These are phyloP conservation scores for Podospora sp. DNA, from an alignment of 495 filamentous ascomycete genomes.

Conservation along the genomic window DNA sequence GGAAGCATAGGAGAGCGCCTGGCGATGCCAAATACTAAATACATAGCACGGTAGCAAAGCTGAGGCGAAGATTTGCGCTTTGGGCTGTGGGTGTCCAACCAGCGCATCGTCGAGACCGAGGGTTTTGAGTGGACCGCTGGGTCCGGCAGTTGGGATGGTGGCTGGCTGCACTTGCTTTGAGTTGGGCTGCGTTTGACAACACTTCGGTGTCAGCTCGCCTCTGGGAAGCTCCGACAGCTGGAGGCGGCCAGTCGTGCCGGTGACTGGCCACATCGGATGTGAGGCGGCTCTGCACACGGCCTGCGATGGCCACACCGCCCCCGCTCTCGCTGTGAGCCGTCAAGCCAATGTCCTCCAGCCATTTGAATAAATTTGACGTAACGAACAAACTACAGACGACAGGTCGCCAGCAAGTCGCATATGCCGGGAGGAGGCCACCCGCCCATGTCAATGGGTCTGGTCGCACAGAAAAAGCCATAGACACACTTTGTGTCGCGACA, in stretches of 20 bases:
- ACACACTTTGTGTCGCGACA: background rate
- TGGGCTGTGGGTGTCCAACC: background rate
- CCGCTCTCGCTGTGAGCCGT: background rate
- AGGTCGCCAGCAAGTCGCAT: background rate
- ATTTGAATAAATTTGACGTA: slow-evolving; percentile 9
- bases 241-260: background rate
- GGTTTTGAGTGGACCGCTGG: background rate
- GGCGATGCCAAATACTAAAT: background rate
- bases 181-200: background rate
- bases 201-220: slow-evolving; percentile 10
- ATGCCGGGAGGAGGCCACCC: background rate
- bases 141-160: background rate
- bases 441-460: background rate
- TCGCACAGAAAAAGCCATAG: background rate
- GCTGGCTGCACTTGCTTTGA: slow-evolving; percentile 4
- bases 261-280: background rate
- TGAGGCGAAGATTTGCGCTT: background rate
- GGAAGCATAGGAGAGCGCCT: background rate
- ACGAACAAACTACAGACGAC: background rate
- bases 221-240: background rate
- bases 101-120: background rate
- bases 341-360: background rate
- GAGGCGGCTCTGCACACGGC: background rate
- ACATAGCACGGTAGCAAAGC: background rate
- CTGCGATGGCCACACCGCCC: background rate